phyloP scores from a whole-genome alignment of 2,329 filamentous ascomycete species.

The Dendryphion nanum region DNA sequence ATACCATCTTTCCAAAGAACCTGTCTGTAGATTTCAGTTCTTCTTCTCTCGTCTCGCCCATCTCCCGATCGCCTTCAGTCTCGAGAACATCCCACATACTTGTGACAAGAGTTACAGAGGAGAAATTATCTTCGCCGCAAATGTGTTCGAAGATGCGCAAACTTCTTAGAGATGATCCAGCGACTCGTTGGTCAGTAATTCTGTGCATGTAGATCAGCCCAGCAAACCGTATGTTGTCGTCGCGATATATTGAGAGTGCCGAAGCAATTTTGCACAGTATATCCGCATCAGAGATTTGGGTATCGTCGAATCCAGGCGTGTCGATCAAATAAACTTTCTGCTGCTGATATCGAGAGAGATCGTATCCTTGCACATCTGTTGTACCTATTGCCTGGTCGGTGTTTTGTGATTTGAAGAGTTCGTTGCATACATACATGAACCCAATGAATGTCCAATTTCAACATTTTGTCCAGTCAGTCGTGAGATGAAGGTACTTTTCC shows the following conservation, averaged over 20 bases:
- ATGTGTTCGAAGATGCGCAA: conserved; percentile 46
- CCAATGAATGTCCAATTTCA: neutral
- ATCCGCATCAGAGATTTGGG: neutral
- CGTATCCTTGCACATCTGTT: neutral
- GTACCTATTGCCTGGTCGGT: no score
- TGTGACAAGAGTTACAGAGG: conserved; percentile 38
- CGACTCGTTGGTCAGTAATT: conserved; percentile 43
- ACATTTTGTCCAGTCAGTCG: conserved; percentile 1
- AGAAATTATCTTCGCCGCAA: conserved; percentile 40
- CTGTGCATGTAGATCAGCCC: conserved; percentile 39
- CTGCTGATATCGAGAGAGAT: neutral
- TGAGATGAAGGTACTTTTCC: conserved; percentile 5
- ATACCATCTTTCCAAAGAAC: neutral
- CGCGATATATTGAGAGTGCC: neutral
- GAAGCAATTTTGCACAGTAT: neutral
- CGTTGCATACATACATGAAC: neutral
- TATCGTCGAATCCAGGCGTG: neutral
- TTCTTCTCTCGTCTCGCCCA: neutral
- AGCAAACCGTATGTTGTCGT: neutral
- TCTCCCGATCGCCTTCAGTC: neutral
- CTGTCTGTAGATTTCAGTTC: neutral
- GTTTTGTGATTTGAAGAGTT: no score
- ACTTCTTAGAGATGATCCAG: conserved; percentile 40
- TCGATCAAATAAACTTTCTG: neutral
- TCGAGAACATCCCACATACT: neutral